These are phyloP conservation scores for Acidiella bohemica DNA, from an alignment of 495 filamentous ascomycete genomes.

Conservation along the genomic window DNA sequence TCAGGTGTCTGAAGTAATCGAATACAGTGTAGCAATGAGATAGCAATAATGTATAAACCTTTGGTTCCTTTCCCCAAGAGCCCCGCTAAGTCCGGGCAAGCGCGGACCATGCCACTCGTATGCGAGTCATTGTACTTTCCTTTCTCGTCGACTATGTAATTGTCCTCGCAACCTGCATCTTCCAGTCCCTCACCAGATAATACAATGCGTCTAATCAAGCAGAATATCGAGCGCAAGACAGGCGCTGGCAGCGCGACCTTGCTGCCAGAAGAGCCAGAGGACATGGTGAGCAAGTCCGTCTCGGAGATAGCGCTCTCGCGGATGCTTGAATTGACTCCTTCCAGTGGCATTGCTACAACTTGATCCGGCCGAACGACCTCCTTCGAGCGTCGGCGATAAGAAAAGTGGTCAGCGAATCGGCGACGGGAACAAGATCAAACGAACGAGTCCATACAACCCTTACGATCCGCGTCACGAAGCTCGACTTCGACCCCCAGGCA, in stretches of 20 bases:
- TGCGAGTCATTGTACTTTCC: too few species aligned
- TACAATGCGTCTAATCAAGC: constrained; percentile 56
- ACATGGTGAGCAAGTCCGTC: constrained; percentile 54
- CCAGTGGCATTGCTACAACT: constrained; percentile 94
- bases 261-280: constrained; percentile 81
- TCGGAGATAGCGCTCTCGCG: not conserved
- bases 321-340: constrained; percentile 2
- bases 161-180: too few species aligned
- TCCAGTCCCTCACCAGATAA: too few species aligned
- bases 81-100: too few species aligned
- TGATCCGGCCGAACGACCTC: constrained; percentile 67
- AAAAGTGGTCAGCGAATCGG: constrained; percentile 51
- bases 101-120: too few species aligned
- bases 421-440: constrained; percentile 62
- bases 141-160: too few species aligned
- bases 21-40: too few species aligned
- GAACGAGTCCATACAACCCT: constrained; percentile 66
- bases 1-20: too few species aligned
- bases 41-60: too few species aligned
- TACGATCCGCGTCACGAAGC: constrained; percentile 62
- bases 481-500: constrained; percentile 81
- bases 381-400: constrained; percentile 74
- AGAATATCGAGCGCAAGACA: constrained; percentile 52
- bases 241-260: constrained; percentile 70
- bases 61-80: too few species aligned